A percentile compares a stretch with the other conserved stretches of the same genome.
Evolutionary conservation across 345 rosid genomes (phyloP).

Genomic region (Pistacia atlantica): DNA sequence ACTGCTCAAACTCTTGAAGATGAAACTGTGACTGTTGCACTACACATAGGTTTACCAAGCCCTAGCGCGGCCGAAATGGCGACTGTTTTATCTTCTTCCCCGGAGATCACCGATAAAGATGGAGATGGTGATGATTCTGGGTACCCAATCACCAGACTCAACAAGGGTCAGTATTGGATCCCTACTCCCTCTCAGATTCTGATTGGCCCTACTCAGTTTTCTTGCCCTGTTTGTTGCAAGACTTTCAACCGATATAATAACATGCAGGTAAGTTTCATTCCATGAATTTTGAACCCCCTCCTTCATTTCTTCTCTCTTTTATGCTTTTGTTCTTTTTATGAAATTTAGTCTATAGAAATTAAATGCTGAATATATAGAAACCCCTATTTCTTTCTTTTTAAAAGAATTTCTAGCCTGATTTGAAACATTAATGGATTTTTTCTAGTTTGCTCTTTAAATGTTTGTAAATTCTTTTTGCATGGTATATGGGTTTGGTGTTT

Average conservation of each 20-base stretch:
- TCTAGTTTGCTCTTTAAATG: conserved; percentile 4
- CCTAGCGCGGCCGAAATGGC: conserved; percentile 85
- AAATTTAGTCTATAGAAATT: no score
- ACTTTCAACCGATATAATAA: conserved; percentile 96
- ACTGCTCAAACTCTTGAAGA: conserved; percentile 26
- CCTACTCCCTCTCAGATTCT: conserved; percentile 98
- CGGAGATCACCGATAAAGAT: conserved; percentile 44
- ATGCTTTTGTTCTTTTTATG: neutral
- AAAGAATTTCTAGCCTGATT: conserved; percentile 19
- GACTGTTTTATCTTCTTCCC: conserved; percentile 57
- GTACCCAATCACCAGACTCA: conserved; percentile 65
- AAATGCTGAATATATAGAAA: neutral
- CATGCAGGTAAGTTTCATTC: conserved; percentile 72
- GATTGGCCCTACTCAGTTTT: conserved; percentile 96
- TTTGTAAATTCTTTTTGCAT: conserved; percentile 27
- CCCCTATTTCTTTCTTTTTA: neutral
- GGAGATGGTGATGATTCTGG: conserved; percentile 55
- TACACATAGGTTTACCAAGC: conserved; percentile 91
- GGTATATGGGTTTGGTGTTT: conserved; percentile 32
- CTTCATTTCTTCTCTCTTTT: neutral
- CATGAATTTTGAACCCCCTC: conserved; percentile 6
- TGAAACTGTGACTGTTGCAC: conserved; percentile 76
- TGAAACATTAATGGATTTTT: neutral
- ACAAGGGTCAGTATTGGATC: conserved; percentile 97
- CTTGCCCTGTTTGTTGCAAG: conserved; percentile 97